Conservation (phyloP, 164 flowering plant species). For the Protea cynaroides region DNA sequence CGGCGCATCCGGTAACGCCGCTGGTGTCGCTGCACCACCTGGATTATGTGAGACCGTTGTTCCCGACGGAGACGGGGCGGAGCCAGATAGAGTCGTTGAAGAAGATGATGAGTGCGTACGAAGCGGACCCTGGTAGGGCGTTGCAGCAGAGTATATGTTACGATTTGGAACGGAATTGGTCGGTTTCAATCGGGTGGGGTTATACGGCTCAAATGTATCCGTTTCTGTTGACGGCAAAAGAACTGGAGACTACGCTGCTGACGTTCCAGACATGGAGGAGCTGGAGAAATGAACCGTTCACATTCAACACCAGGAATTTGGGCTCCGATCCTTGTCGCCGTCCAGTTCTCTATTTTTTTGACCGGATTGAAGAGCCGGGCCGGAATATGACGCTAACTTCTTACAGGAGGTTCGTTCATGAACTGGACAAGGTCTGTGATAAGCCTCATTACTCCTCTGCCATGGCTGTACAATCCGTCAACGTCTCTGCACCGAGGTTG, state of each 20-base stretch:
- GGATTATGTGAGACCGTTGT: constrained; percentile 53
- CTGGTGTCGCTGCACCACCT: constrained; percentile 84
- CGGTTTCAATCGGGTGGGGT: constrained; percentile 83
- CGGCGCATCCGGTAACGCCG: constrained; percentile 86
- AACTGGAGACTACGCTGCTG: constrained; percentile 44
- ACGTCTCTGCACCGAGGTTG: constrained; percentile 34
- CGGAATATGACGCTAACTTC: constrained; percentile 18
- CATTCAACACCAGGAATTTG: constrained; percentile 57
- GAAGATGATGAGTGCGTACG: constrained; percentile 31
- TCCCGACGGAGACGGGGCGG: constrained; percentile 25
- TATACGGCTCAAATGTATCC: constrained; percentile 63
- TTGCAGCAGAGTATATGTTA: constrained; percentile 75
- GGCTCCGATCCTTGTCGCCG: constrained; percentile 33
- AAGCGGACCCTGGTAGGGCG: constrained; percentile 49
- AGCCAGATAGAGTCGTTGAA: constrained; percentile 36
- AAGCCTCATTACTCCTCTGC: constrained; percentile 14
- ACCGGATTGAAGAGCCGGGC: constrained; percentile 18
- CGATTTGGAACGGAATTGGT: constrained; percentile 43
- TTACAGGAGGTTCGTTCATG: constrained; percentile 19
- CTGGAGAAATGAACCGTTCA: constrained; percentile 41
- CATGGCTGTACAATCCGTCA: constrained; percentile 18
- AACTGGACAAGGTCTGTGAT: constrained; percentile 13
- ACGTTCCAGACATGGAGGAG: constrained; percentile 71
- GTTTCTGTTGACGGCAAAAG: constrained; percentile 31
- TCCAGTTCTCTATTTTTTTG: constrained; percentile 35